These are phyloP conservation scores for Ceratobasidium papillatum DNA, from an alignment of 1,284 basidiomycete species.

Conservation along the genomic window DNA sequence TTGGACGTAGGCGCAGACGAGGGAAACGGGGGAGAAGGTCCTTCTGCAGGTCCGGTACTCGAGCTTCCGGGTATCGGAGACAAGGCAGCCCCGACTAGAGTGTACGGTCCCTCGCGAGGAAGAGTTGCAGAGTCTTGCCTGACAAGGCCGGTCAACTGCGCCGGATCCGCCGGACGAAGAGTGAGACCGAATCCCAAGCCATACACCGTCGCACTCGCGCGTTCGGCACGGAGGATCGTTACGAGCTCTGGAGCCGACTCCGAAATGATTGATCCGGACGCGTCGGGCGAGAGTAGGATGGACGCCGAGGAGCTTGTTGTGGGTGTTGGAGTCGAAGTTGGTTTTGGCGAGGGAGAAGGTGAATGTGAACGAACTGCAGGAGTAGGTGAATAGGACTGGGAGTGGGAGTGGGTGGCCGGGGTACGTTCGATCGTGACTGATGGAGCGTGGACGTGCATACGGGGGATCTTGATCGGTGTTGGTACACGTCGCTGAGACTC, in stretches of 20 bases:
- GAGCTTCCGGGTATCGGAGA: background rate
- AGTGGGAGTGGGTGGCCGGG: background rate
- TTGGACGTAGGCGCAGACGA: background rate
- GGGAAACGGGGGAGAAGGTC: background rate
- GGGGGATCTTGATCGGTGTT: constrained; percentile 33
- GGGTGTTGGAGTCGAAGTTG: background rate
- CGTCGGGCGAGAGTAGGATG: constrained; percentile 4
- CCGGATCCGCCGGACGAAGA: background rate
- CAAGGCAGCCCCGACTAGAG: background rate
- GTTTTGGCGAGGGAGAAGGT: background rate
- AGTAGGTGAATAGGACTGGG: background rate
- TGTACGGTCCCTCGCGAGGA: constrained; percentile 11
- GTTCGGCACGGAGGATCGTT: constrained; percentile 11
- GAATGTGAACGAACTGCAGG: background rate
- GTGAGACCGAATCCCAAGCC: constrained; percentile 14
- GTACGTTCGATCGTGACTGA: constrained; percentile 27
- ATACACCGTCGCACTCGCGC: constrained; percentile 22
- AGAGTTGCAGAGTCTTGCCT: constrained; percentile 15
- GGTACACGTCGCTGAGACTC: constrained; percentile 11
- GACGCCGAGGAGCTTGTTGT: constrained; percentile 9
- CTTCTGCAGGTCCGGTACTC: background rate
- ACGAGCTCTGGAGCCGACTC: constrained; percentile 18
- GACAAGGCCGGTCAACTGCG: background rate
- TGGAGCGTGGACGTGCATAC: constrained; percentile 26
- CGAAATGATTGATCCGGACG: background rate